Conservation (phyloP, 2,329 filamentous ascomycete genomes). For the Cytospora mali region DNA sequence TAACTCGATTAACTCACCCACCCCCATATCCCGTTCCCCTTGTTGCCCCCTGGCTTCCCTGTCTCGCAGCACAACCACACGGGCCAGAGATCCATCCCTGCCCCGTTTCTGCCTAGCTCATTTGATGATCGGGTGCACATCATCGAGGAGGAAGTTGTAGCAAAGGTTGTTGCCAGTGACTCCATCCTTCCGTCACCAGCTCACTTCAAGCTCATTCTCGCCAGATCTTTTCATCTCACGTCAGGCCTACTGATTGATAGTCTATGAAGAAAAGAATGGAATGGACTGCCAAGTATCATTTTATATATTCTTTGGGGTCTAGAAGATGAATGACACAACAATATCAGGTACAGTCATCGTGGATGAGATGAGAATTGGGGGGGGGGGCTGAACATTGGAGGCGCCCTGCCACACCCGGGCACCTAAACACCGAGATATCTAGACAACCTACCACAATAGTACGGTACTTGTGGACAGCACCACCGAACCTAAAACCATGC, state of each 20-base stretch:
- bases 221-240: not conserved
- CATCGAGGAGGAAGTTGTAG: slow-evolving; percentile 19
- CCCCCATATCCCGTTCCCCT: not conserved
- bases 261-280: no score
- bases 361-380: slow-evolving; percentile 18
- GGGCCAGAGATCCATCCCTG: slow-evolving; percentile 10
- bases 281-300: no score
- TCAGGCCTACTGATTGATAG: not conserved
- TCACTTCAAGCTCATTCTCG: not conserved
- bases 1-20: no score
- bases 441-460: no score
- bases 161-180: slow-evolving; percentile 6
- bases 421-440: no score
- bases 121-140: slow-evolving; percentile 16
- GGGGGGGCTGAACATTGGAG: slow-evolving; percentile 20
- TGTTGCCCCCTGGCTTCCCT: not conserved
- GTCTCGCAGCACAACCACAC: not conserved
- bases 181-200: not conserved
- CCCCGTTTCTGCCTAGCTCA: slow-evolving; percentile 29
- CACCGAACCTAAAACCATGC: not conserved
- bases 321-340: no score
- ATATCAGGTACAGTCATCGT: no score
- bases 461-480: not conserved
- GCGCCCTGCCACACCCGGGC: not conserved
- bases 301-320: no score